phyloP scores from a whole-genome alignment of 2,329 filamentous ascomycete genomes.

The Orbilia ellipsospora region DNA sequence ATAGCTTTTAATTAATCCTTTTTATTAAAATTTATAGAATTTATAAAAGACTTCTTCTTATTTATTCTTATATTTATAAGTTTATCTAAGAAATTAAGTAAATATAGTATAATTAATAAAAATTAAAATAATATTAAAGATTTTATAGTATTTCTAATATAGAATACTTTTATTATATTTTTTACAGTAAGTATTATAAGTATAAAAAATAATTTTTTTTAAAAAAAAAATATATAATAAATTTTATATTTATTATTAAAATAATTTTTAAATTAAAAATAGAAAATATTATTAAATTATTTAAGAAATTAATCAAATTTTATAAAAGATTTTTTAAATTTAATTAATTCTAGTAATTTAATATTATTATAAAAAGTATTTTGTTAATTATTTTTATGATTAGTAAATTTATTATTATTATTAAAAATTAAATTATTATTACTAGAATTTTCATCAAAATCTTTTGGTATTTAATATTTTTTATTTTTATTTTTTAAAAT shows the following conservation, averaged over 20 bases:
- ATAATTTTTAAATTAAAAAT: neutral
- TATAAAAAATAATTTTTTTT: constrained; percentile 9
- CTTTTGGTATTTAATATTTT: neutral
- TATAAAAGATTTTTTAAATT: constrained; percentile 10
- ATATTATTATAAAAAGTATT: neutral
- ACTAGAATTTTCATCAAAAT: neutral
- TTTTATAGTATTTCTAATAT: neutral
- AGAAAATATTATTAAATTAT: neutral
- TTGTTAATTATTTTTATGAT: neutral
- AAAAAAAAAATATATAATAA: constrained; percentile 1
- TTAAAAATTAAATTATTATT: neutral
- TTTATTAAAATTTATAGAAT: neutral
- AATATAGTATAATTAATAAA: constrained; percentile 5
- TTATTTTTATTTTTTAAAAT: neutral
- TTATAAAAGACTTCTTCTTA: neutral
- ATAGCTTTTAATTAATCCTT: neutral
- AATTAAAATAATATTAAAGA: neutral
- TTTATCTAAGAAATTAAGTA: constrained; percentile 6
- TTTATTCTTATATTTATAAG: constrained; percentile 4
- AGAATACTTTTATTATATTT: constrained; percentile 17
- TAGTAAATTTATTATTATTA: neutral
- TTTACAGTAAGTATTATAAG: constrained; percentile 7
- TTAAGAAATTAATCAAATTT: constrained; percentile 9
- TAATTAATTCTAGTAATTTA: constrained; percentile 1
- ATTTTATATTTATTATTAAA: constrained; percentile 6